phyloP scores from a whole-genome alignment of 768 basidiomycete species.

The Sporobolomyces phaffii region DNA sequence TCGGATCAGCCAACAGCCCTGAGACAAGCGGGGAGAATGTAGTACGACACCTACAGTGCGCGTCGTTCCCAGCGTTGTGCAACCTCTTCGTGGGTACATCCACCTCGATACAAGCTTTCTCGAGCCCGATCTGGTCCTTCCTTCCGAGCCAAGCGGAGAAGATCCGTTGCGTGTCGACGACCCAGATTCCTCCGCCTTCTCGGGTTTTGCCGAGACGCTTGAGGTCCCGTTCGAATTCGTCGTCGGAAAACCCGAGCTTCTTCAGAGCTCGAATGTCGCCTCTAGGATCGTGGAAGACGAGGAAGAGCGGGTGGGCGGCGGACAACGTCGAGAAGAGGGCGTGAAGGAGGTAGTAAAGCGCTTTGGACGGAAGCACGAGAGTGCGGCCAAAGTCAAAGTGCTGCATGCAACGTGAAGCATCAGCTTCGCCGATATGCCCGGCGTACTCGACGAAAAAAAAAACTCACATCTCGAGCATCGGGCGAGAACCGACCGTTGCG shows the following conservation, averaged over 20 bases:
- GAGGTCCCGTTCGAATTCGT: conserved; percentile 11
- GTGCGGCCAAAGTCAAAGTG: conserved; percentile 29
- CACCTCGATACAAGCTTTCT: conserved; percentile 17
- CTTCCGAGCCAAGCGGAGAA: conserved; percentile 12
- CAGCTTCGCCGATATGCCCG: neutral
- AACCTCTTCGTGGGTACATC: conserved; percentile 11
- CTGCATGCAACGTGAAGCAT: neutral
- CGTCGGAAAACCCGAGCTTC: conserved; percentile 7
- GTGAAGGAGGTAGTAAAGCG: conserved; percentile 19
- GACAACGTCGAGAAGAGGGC: conserved; percentile 24
- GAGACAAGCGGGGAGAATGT: neutral
- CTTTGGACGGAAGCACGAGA: neutral
- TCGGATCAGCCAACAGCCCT: neutral
- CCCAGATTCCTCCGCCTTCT: conserved; percentile 9
- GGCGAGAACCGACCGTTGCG: conserved; percentile 8
- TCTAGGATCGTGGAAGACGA: conserved; percentile 37
- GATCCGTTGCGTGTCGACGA: conserved; percentile 31
- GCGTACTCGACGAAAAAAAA: neutral
- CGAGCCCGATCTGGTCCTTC: conserved; percentile 8
- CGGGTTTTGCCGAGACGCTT: neutral
- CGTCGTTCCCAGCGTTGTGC: conserved; percentile 38
- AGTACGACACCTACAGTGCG: conserved; percentile 15
- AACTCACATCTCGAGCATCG: conserved; percentile 22
- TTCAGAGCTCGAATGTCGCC: conserved; percentile 11
- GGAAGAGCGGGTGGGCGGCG: conserved; percentile 13